A percentile compares a stretch with the other conserved stretches of the same genome.
phyloP scores from a whole-genome alignment of 1,284 basidiomycete genomes.

The Erythrobasidium hasegawianum region DNA sequence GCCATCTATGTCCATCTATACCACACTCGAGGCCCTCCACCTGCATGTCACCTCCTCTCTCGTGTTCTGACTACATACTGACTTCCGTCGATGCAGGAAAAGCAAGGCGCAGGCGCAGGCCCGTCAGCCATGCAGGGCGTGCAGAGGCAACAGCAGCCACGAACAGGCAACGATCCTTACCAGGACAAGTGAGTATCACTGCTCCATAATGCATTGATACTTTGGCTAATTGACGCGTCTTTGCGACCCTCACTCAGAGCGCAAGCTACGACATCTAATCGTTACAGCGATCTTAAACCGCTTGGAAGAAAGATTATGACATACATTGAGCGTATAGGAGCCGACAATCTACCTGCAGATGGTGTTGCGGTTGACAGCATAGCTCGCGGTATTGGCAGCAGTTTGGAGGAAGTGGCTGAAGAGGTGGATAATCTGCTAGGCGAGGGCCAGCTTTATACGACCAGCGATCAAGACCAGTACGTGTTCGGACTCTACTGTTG shows the following conservation, averaged over 20 bases:
- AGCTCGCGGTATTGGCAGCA: conserved; percentile 51
- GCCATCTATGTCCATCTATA: conserved; percentile 55
- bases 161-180: conserved; percentile 24
- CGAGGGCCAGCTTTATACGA: conserved; percentile 64
- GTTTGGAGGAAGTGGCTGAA: conserved; percentile 53
- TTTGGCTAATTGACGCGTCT: background rate
- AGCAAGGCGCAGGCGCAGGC: conserved; percentile 3
- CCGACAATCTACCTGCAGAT: conserved; percentile 33
- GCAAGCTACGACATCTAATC: conserved; percentile 40
- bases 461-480: conserved; percentile 47
- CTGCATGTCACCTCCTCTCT: background rate
- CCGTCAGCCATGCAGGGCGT: conserved; percentile 12
- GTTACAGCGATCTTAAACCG: conserved; percentile 58
- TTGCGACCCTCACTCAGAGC: conserved; percentile 8
- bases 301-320: conserved; percentile 63
- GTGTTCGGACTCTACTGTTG: background rate
- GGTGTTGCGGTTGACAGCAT: conserved; percentile 41
- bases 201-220: background rate
- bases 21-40: conserved; percentile 13
- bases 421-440: conserved; percentile 67
- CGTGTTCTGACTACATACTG: background rate
- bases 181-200: conserved; percentile 19
- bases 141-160: conserved; percentile 19
- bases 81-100: background rate
- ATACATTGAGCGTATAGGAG: conserved; percentile 23